Evolutionary conservation across 1,139 yeast species (phyloP).

Genomic region (Saccharomyces hybrid): DNA sequence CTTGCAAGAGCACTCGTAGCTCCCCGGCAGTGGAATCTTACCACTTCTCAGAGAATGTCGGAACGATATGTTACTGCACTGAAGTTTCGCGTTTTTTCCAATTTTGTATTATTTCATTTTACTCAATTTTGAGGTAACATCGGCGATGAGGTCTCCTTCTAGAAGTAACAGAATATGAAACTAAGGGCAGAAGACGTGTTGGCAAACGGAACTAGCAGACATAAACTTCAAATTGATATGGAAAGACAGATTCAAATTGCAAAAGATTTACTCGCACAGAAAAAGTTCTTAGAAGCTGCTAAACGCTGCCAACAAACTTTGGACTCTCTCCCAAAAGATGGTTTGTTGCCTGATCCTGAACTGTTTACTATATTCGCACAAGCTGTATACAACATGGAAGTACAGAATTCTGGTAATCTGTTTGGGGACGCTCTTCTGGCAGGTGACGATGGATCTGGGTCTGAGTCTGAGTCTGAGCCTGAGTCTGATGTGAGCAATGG

Average conservation of each 20-base stretch:
- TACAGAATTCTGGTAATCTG: background rate
- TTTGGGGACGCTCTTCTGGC: slow-evolving; percentile 43
- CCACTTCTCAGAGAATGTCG: background rate
- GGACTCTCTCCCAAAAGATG: slow-evolving; percentile 28
- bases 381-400: background rate
- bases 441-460: slow-evolving; percentile 15
- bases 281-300: slow-evolving; percentile 61
- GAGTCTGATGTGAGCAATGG: slow-evolving; percentile 14
- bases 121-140: background rate
- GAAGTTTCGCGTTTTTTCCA: background rate
- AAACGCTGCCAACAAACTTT: slow-evolving; percentile 74
- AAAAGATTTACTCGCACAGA: slow-evolving; percentile 36
- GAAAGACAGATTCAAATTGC: background rate
- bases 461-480: slow-evolving; percentile 10
- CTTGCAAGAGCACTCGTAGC: background rate
- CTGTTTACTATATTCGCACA: background rate
- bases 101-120: background rate
- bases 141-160: background rate
- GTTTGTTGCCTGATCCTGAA: background rate
- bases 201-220: background rate
- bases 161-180: background rate
- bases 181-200: background rate
- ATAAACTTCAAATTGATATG: background rate
- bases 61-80: background rate
- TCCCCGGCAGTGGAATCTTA: background rate